These are phyloP conservation scores for Ichthyophthirius multifiliis DNA, from an alignment of 169 alveolate species.

Conservation along the genomic window DNA sequence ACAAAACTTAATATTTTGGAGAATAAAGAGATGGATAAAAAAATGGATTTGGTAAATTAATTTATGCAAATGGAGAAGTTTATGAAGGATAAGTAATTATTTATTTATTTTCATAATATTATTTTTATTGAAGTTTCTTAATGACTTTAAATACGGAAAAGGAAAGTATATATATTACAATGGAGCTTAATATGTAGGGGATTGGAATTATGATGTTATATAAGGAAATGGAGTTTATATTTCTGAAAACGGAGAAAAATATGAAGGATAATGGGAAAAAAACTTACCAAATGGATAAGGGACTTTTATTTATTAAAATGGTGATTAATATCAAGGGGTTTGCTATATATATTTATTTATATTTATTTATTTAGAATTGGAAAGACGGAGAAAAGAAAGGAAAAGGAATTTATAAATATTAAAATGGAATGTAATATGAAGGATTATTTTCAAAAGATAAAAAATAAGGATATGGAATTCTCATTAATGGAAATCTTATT, in stretches of 20 bases:
- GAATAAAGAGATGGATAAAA: not conserved
- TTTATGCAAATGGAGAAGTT: not conserved
- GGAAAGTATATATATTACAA: not conserved
- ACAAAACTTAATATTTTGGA: not conserved
- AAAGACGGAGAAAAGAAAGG: not conserved
- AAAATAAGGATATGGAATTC: slow-evolving; percentile 60
- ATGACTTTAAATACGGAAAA: not conserved
- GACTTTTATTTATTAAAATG: not conserved
- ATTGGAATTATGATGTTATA: not conserved
- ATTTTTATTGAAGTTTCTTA: not conserved
- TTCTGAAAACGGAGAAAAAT: not conserved
- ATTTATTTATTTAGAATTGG: not conserved
- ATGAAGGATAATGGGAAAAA: not conserved
- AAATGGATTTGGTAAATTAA: not conserved
- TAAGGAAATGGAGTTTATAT: not conserved
- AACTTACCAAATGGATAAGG: not conserved
- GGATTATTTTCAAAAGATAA: slow-evolving; percentile 27
- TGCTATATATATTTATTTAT: not conserved
- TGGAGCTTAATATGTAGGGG: not conserved
- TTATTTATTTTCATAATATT: not conserved
- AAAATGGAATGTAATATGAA: slow-evolving; percentile 45
- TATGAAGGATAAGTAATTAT: not conserved
- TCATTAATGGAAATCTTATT: not conserved
- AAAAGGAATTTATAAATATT: not conserved
- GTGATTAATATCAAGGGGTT: not conserved